Conservation (phyloP, 2,329 filamentous ascomycete species). For the Hymenoscyphus repandus region DNA sequence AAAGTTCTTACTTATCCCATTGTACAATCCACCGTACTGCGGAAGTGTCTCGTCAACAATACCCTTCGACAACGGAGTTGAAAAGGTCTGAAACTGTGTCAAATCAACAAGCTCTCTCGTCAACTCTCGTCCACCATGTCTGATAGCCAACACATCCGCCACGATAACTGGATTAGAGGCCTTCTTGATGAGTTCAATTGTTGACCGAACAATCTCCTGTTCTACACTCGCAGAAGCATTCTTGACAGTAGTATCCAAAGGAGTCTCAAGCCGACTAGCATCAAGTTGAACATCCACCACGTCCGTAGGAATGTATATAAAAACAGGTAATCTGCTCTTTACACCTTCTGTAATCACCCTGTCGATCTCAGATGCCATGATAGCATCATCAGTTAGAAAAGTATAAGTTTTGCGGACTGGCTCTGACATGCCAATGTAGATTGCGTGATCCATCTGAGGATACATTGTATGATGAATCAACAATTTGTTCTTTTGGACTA, state of each 20-base stretch:
- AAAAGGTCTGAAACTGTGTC: slow-evolving; percentile 44
- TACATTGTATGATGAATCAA: slow-evolving; percentile 50
- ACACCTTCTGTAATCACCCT: slow-evolving; percentile 44
- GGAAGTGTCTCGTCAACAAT: slow-evolving; percentile 42
- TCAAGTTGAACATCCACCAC: slow-evolving; percentile 38
- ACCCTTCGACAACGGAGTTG: slow-evolving; percentile 44
- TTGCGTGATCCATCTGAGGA: slow-evolving; percentile 51
- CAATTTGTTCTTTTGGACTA: slow-evolving; percentile 38
- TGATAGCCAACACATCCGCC: slow-evolving; percentile 43
- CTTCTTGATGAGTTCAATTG: slow-evolving; percentile 39
- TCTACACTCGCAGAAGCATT: slow-evolving; percentile 20
- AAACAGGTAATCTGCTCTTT: slow-evolving; percentile 49
- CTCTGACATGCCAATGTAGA: slow-evolving; percentile 44
- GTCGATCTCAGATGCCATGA: slow-evolving; percentile 48
- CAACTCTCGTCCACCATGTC: slow-evolving; percentile 19
- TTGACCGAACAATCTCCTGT: slow-evolving; percentile 29
- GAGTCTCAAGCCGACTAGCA: slow-evolving; percentile 28
- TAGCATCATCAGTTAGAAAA: slow-evolving; percentile 53
- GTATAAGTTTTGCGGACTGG: slow-evolving; percentile 30
- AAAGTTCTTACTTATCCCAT: slow-evolving; percentile 35
- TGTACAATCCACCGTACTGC: slow-evolving; percentile 46
- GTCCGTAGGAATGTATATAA: slow-evolving; percentile 50
- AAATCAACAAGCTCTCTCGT: slow-evolving; percentile 36
- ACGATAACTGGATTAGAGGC: slow-evolving; percentile 45
- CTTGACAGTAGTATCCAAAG: slow-evolving; percentile 22